Base-by-base conservation (phyloP, 768 basidiomycete genomes). In the Hemileccinum impolitum region DNA sequence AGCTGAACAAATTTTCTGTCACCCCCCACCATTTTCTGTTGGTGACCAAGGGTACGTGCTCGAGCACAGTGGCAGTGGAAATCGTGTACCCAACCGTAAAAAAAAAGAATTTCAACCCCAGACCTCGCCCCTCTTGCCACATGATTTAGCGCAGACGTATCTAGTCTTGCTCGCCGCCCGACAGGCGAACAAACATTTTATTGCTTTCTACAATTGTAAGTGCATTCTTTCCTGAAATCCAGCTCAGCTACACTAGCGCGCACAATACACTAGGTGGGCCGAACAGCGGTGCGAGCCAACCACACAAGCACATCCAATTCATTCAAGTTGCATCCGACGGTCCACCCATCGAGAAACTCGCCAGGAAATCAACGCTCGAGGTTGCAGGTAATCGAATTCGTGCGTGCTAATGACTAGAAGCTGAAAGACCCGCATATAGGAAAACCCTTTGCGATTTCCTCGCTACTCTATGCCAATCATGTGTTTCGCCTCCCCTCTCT, bases 181-280 rank as follows among this genome's bases (percentile, higher is more conserved):
- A 36, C 78, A 80, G 57, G 73, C 72, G 0, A 80, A 82, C 13
- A 76, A 73, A 51, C 74, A 70, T 30, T 74, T 85, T 48, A 80
- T 96, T 48, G 89, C 87, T 1, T 96, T 96, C 70, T 96, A 93
- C 68, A 97, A 97, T 55, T 95, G 94, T 82, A 66, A 62, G 78
- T 40, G 12, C 8, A 13, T 39, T 38, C 39, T 19, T 15, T 40
- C 46, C 19, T 21, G 36, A 32, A 3, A 28, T 39, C 31, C 12
- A 3, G 35, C 30, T 11, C 14, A 23, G 14, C 3, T 17, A 40
- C 25, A 41, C 37, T n/a, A 11, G 6, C 21, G 23, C 19, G n/a
- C 50, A 17, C 39, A 35, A 47, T 13, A 18, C 14, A 31, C 23
- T 38, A 90, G 89, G 88, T 56, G 90, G 90, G 6, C 74, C 80